Percentiles rank a stretch among this genome's conserved stretches.
Evolutionary conservation across 805 yeast genomes (phyloP).

Genomic region (Cyberlindnera maritima): DNA sequence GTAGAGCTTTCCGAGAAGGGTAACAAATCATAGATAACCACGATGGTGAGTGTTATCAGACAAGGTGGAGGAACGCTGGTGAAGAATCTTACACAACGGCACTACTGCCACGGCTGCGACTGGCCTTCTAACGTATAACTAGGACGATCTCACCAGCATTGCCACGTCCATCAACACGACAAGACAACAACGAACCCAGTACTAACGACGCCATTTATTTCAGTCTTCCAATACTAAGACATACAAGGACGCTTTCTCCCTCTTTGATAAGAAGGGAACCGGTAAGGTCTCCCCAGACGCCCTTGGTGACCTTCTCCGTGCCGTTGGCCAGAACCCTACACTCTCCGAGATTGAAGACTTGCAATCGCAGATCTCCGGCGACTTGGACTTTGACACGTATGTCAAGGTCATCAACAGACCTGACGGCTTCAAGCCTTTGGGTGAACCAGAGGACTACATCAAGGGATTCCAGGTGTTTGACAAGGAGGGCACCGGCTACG

Average conservation of each 20-base stretch:
- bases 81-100: not conserved
- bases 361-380: conserved; percentile 39
- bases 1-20: not conserved
- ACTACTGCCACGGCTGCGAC: too few relatives aligned
- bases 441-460: conserved; percentile 85
- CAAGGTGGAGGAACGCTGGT: not conserved
- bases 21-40: not conserved
- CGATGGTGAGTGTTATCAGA: not conserved
- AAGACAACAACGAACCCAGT: not conserved
- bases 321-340: conserved; percentile 98
- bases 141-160: not conserved
- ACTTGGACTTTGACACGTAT: conserved; percentile 71
- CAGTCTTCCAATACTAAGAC: conserved; percentile 34
- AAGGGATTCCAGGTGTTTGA: conserved; percentile 97
- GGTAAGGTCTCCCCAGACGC: conserved; percentile 83
- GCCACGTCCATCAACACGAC: not conserved
- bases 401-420: conserved; percentile 78
- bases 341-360: conserved; percentile 75
- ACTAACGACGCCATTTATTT: not conserved
- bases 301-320: conserved; percentile 90
- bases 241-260: conserved; percentile 89
- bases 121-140: too few relatives aligned
- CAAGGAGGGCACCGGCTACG: conserved; percentile 91
- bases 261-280: conserved; percentile 93
- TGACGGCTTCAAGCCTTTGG: conserved; percentile 82